phyloP scores from a whole-genome alignment of 2,329 filamentous ascomycete genomes.

The Aspergillus japonicus region DNA sequence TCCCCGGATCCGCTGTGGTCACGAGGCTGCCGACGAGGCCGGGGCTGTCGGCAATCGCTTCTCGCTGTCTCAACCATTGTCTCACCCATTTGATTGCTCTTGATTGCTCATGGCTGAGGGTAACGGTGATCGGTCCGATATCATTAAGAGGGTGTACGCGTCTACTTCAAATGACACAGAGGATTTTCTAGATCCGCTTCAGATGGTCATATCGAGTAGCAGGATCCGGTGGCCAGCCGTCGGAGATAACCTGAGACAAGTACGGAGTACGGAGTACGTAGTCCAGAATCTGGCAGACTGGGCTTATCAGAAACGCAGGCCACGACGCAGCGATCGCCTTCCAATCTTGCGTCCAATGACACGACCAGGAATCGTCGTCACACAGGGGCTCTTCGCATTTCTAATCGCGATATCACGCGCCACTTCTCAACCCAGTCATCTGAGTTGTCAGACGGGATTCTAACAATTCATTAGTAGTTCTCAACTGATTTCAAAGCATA shows the following conservation, averaged over 20 bases:
- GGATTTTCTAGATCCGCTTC: too few species aligned
- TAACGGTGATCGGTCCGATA: not conserved
- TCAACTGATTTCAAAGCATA: not conserved
- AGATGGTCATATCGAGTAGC: too few species aligned
- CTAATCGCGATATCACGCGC: not conserved
- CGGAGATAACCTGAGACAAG: too few species aligned
- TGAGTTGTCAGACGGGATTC: not conserved
- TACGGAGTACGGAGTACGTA: too few species aligned
- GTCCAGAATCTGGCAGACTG: too few species aligned
- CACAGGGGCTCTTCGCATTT: not conserved
- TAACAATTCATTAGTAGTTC: not conserved
- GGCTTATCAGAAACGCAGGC: not conserved
- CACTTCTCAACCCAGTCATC: not conserved
- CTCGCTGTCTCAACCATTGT: not conserved
- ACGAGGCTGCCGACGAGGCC: constrained; percentile 4
- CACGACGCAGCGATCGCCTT: not conserved
- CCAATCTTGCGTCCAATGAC: not conserved
- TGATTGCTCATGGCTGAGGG: too few species aligned
- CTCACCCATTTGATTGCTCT: not conserved
- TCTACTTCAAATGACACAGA: too few species aligned
- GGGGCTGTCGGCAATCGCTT: constrained; percentile 8
- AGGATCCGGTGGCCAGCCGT: too few species aligned
- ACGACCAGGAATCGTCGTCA: not conserved
- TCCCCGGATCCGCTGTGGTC: constrained; percentile 13
- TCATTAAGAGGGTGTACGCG: too few species aligned